These are phyloP conservation scores for Saccharomycopsis amapae DNA, from an alignment of 805 yeast species.

Conservation along the genomic window DNA sequence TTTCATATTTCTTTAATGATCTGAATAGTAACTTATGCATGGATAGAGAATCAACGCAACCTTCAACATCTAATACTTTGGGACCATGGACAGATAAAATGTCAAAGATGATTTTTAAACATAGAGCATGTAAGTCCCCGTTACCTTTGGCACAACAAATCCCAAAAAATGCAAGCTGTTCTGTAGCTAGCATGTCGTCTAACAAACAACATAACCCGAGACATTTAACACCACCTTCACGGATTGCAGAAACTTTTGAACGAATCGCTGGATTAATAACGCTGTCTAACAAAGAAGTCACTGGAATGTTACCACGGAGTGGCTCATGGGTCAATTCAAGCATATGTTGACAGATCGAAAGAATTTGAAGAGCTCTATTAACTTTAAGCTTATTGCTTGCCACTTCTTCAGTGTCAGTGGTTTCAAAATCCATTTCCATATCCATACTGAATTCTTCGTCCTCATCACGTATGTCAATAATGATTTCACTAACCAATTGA, in stretches of 20 bases:
- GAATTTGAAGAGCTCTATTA: conserved; percentile 43
- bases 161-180: conserved; percentile 58
- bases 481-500: conserved; percentile 75
- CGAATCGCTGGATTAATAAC: conserved; percentile 74
- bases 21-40: conserved; percentile 65
- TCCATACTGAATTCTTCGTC: conserved; percentile 29
- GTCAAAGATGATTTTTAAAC: conserved; percentile 70
- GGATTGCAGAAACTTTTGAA: conserved; percentile 44
- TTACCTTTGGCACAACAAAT: conserved; percentile 63
- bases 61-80: conserved; percentile 52
- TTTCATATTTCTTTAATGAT: conserved; percentile 47
- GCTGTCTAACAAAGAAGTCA: conserved; percentile 66
- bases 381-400: conserved; percentile 23
- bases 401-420: conserved; percentile 24
- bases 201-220: conserved; percentile 74
- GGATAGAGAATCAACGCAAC: conserved; percentile 56
- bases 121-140: conserved; percentile 51
- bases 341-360: conserved; percentile 61
- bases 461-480: conserved; percentile 75
- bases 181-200: conserved; percentile 57
- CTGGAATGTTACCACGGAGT: conserved; percentile 53
- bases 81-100: conserved; percentile 72
- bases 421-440: conserved; percentile 25
- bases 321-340: conserved; percentile 62
- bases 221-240: conserved; percentile 63